phyloP scores from a whole-genome alignment of 202 grass and related monocot species.

The Panicum virgatum region DNA sequence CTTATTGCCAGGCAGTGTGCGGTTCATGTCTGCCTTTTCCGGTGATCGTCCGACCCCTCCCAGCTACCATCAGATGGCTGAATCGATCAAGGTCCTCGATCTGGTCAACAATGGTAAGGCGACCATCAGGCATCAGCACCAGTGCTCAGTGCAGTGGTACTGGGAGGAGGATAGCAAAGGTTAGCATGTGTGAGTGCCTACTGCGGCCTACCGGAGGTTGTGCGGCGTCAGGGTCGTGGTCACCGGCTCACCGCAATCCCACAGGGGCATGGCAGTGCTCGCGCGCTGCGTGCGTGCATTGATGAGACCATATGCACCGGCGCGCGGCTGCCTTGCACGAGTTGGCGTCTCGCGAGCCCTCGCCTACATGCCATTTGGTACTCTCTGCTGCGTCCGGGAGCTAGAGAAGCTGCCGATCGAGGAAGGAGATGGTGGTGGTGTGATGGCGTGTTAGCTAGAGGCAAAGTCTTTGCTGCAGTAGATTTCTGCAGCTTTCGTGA shows the following conservation, averaged over 20 bases:
- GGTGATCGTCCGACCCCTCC: conserved; percentile 2
- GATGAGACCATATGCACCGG: conserved; percentile 17
- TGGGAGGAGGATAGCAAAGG: background rate
- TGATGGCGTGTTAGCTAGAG: background rate
- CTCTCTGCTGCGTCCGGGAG: background rate
- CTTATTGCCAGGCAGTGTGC: background rate
- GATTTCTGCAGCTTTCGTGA: conserved; percentile 4
- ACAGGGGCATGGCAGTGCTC: background rate
- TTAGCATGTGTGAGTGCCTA: background rate
- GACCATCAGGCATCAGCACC: conserved; percentile 1
- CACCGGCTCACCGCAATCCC: background rate
- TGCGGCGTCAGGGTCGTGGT: background rate
- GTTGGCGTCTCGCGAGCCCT: background rate
- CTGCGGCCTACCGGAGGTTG: no score
- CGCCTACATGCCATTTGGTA: background rate
- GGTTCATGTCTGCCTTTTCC: background rate
- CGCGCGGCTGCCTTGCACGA: background rate
- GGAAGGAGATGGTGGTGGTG: background rate
- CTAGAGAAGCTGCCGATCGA: background rate
- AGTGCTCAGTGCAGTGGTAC: background rate
- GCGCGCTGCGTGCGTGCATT: background rate
- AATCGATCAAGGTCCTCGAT: background rate
- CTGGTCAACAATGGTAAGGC: background rate
- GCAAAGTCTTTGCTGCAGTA: conserved; percentile 27
- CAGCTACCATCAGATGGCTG: background rate